Evolutionary conservation across 2,329 filamentous ascomycete species (phyloP).

Genomic region (Alternaria infectoria): DNA sequence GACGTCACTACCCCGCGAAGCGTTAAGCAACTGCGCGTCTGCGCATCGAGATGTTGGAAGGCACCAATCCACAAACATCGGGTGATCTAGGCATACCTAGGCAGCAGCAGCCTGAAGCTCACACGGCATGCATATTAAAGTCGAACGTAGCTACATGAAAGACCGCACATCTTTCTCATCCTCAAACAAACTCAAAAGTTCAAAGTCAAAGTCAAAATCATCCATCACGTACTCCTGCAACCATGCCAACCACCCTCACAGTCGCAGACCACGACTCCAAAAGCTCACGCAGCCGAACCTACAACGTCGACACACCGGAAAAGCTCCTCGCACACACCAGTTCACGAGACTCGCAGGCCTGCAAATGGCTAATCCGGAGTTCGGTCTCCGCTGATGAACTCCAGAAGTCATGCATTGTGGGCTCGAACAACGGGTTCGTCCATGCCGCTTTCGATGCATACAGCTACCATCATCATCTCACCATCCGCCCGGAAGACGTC

Average conservation of each 20-base stretch:
- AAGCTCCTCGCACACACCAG: background rate
- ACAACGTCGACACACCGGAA: background rate
- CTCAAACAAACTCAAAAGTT: background rate
- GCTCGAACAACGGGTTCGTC: conserved; percentile 25
- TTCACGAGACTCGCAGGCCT: background rate
- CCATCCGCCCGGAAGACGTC: conserved; percentile 34
- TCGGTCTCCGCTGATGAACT: conserved; percentile 10
- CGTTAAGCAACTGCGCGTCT: background rate
- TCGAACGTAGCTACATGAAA: background rate
- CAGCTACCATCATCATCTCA: conserved; percentile 26
- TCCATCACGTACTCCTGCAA: background rate
- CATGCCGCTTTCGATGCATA: conserved; percentile 22
- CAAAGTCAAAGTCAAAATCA: background rate
- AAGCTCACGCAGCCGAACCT: background rate
- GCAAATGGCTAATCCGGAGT: conserved; percentile 12
- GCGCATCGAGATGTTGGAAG: background rate
- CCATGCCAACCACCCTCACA: conserved; percentile 18
- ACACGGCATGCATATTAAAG: background rate
- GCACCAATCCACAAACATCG: background rate
- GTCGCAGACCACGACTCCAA: conserved; percentile 8
- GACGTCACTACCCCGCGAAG: background rate
- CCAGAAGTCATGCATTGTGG: background rate
- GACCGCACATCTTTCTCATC: background rate
- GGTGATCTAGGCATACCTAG: background rate
- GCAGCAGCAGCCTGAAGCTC: background rate